These are phyloP conservation scores for Trifolium repens DNA, from an alignment of 306 rosid genomes.

Conservation along the genomic window DNA sequence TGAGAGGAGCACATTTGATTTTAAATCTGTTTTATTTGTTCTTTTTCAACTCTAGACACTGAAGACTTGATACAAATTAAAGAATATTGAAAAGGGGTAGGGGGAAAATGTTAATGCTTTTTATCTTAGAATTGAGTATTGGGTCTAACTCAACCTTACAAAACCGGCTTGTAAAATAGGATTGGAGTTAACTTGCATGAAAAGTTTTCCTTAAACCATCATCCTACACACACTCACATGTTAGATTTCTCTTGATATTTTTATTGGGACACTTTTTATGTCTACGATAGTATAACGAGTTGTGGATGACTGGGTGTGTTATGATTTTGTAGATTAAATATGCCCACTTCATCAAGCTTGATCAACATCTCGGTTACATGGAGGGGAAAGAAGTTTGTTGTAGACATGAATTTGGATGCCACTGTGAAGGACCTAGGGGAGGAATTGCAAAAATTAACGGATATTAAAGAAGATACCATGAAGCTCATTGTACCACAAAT, in stretches of 20 bases:
- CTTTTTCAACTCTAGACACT: not conserved
- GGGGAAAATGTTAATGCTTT: not conserved
- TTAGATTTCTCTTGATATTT: not conserved
- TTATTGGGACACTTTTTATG: not conserved
- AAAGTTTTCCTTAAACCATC: not conserved
- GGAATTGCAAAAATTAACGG: slow-evolving; percentile 63
- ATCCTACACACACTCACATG: not conserved
- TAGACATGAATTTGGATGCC: slow-evolving; percentile 57
- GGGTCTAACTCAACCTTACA: too few species aligned
- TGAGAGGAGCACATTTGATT: too few species aligned
- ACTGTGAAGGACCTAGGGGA: slow-evolving; percentile 80
- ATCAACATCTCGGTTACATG: slow-evolving; percentile 60
- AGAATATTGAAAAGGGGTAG: not conserved
- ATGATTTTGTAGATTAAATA: slow-evolving; percentile 52
- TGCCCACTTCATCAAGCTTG: slow-evolving; percentile 54
- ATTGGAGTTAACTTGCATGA: not conserved
- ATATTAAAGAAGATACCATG: slow-evolving; percentile 82
- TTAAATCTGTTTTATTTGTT: not conserved
- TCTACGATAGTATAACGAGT: not conserved
- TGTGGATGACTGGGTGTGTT: slow-evolving; percentile 12
- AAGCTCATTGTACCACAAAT: slow-evolving; percentile 71
- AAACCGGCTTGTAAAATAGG: too few species aligned
- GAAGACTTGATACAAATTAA: not conserved
- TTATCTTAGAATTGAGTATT: too few species aligned
- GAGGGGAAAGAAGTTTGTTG: slow-evolving; percentile 74